Evolutionary conservation across 768 basidiomycete genomes (phyloP), one percentile per base, ranked within the genome.

Genomic region (Inosperma sp.): DNA sequence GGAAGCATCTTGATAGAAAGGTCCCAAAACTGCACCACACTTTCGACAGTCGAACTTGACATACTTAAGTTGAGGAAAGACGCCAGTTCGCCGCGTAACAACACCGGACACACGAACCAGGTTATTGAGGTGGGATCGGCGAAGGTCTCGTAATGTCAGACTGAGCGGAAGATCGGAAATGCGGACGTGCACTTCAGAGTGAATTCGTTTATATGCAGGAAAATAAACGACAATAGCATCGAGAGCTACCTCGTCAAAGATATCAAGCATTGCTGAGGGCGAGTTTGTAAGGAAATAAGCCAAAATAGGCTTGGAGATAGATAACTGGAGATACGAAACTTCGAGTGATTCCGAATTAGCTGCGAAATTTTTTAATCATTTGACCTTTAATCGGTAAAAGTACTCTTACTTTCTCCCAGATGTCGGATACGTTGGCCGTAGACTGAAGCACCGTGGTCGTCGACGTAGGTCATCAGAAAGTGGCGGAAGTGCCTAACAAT

Each of bases 51-150:
- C 93, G 61, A 99, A 99, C 66, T 97, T 98, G 67, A 99, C 94
- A 62, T 97, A 96, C 72, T 99, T 98, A 53, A 99, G 74, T 67
- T 99, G 96, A n/a, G 96, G 96, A 69, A 98, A 98, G 8, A 99
- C 94, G 8, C 96, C 95, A 7, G 85, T 92, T 31, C 96, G 79
- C 51, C 96, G 76, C 1, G 96, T 99, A 37, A 99, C 96, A 14
- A 99, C 96, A 10, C 96, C 96, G 7, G 86, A 82, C 6, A 99
- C 88, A 30, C 96, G 87, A 26, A 99, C 93, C 35, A 99, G 85
- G 57, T 89, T 93, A 73, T 98, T 97, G 42, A 98, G 78, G 63
- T 98, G 87, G 33, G 82, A 78, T 41, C 96, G 86, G 22, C 96
- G 86, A 29, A 99, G 82, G 62, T 98, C 95, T 44, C 96, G 90